These are phyloP conservation scores for Aspergillus caelatus DNA, from an alignment of 2,329 filamentous ascomycete species.

Conservation along the genomic window DNA sequence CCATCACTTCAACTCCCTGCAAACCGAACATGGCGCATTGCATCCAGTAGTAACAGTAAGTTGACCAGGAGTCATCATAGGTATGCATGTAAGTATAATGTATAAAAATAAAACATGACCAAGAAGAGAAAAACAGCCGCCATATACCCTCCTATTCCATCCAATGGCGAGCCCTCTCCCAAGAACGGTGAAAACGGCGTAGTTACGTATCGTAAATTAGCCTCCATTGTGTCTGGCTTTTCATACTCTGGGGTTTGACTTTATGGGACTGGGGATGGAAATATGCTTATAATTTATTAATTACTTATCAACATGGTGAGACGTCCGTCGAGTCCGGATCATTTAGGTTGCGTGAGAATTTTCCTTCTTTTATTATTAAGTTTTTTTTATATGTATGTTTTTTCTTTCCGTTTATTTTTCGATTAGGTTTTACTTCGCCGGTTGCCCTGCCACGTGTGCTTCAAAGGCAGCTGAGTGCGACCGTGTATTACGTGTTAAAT, in stretches of 20 bases:
- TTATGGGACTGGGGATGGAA: neutral
- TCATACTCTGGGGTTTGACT: neutral
- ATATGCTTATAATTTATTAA: neutral
- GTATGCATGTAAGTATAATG: neutral
- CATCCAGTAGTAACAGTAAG: too few relatives aligned
- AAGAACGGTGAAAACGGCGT: neutral
- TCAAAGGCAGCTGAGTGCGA: neutral
- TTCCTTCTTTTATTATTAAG: neutral
- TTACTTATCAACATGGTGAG: neutral
- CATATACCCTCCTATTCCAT: too few relatives aligned
- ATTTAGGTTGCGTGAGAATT: conserved; percentile 18
- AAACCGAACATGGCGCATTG: too few relatives aligned
- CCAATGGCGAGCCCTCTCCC: too few relatives aligned
- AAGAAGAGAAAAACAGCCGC: neutral
- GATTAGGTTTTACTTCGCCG: neutral
- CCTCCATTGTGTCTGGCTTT: too few relatives aligned
- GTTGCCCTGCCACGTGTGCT: conserved; percentile 17
- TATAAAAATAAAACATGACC: neutral
- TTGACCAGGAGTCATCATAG: neutral
- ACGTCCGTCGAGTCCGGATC: conserved; percentile 10
- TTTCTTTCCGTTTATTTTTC: neutral
- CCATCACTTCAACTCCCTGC: too few relatives aligned
- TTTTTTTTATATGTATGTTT: neutral
- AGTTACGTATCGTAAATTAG: neutral
- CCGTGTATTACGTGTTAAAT: neutral